These are phyloP conservation scores for Exophiala phaeomuriformis DNA, from an alignment of 2,329 filamentous ascomycete genomes.

Conservation along the genomic window DNA sequence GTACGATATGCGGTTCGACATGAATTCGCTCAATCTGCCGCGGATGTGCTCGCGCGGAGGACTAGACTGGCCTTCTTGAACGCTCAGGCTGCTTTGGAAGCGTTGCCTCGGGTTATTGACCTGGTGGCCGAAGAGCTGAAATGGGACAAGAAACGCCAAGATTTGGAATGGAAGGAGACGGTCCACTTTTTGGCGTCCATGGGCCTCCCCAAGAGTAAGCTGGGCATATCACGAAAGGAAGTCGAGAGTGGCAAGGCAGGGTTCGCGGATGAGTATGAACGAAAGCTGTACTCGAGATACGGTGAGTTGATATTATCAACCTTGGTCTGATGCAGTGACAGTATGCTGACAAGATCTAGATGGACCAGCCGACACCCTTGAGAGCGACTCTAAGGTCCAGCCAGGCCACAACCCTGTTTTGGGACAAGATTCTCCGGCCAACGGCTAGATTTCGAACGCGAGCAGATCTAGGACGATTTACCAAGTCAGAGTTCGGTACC, in stretches of 20 bases:
- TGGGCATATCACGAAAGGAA: conserved; percentile 49
- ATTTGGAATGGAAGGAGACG: conserved; percentile 71
- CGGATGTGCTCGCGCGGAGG: conserved; percentile 77
- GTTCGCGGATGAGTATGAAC: conserved; percentile 37
- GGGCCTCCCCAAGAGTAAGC: conserved; percentile 53
- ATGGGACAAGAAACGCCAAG: conserved; percentile 67
- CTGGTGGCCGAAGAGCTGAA: conserved; percentile 78
- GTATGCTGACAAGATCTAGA: conserved; percentile 33
- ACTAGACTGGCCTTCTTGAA: conserved; percentile 86
- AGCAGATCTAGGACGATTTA: not conserved
- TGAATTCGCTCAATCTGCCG: conserved; percentile 86
- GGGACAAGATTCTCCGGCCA: conserved; percentile 39
- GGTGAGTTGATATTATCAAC: conserved; percentile 31
- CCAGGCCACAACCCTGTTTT: conserved; percentile 42
- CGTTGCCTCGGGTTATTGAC: conserved; percentile 77
- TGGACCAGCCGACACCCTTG: conserved; percentile 48
- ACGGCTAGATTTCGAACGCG: conserved; percentile 37
- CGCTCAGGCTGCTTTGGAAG: conserved; percentile 80
- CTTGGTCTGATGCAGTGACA: not conserved
- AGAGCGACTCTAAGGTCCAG: conserved; percentile 43
- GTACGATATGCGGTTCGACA: conserved; percentile 78
- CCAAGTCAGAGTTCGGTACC: not conserved
- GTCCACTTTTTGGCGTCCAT: conserved; percentile 54
- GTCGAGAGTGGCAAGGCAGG: conserved; percentile 51
- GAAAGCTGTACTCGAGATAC: conserved; percentile 37